phyloP scores from a whole-genome alignment of 768 basidiomycete species.

The Termitomyces heimii region DNA sequence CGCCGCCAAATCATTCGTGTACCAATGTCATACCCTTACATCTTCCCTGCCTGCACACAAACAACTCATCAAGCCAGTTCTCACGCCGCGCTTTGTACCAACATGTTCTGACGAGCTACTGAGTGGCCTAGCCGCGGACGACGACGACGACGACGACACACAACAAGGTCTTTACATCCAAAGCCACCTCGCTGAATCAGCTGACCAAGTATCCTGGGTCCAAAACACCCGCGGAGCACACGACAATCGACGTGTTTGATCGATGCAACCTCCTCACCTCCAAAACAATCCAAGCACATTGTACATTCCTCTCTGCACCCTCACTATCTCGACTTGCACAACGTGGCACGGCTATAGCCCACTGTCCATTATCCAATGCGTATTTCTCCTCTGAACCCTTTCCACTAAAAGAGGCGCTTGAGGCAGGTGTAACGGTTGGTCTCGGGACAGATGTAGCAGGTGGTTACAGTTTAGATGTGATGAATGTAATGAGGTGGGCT shows the following conservation, averaged over 20 bases:
- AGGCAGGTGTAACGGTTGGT: slow-evolving; percentile 60
- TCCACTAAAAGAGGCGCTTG: slow-evolving; percentile 64
- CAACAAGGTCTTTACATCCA: slow-evolving; percentile 53
- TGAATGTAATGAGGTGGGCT: slow-evolving; percentile 74
- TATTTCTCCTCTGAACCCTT: slow-evolving; percentile 79
- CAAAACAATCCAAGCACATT: slow-evolving; percentile 80
- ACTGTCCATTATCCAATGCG: slow-evolving; percentile 85
- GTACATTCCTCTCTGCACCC: slow-evolving; percentile 64
- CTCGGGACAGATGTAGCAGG: slow-evolving; percentile 86
- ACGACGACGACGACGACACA: slow-evolving; percentile 21
- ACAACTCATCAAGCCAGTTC: slow-evolving; percentile 68
- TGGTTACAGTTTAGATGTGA: slow-evolving; percentile 76
- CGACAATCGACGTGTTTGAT: slow-evolving; percentile 75
- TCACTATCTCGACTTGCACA: slow-evolving; percentile 45
- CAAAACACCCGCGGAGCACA: slow-evolving; percentile 48
- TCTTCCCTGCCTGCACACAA: slow-evolving; percentile 34
- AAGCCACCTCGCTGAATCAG: slow-evolving; percentile 79
- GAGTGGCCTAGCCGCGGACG: slow-evolving; percentile 51
- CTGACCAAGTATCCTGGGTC: slow-evolving; percentile 74
- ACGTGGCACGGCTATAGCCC: slow-evolving; percentile 62
- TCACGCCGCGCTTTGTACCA: slow-evolving; percentile 88
- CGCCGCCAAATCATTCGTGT: slow-evolving; percentile 53
- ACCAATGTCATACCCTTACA: slow-evolving; percentile 36
- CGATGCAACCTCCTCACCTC: slow-evolving; percentile 50
- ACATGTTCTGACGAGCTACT: slow-evolving; percentile 77